Evolutionary conservation across 306 rosid species (phyloP), one percentile per base, ranked within the genome.

Genomic region (Pyrus betulifolia): DNA sequence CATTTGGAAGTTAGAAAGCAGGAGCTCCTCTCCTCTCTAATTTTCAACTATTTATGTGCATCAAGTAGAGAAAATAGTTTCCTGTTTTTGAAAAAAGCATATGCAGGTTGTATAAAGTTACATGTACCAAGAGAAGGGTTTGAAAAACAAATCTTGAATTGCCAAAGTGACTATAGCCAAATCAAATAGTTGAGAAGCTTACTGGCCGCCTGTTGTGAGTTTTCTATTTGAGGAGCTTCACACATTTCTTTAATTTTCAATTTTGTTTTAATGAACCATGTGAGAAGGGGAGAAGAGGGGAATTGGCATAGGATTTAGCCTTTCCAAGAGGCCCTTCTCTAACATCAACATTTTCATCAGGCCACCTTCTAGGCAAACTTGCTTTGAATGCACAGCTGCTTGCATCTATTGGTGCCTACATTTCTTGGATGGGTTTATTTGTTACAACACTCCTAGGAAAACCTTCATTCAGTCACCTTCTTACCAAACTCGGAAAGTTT

Each of bases 101-200:
- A 58, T 44, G 67, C 23, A 4, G 8, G 35, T 35, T 59, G 4
- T 40, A 15, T 14, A 6, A 22, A 23, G 96, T 91, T 91, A 67
- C 84, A 93, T 91, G 93, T 89, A 89, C 97, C 92, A 85, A 91
- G 98, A 51, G 74, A 72, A 87, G 92, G 96, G 96, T 79, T 66
- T 61, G 10, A 30, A 74, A 74, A 28, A 23, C 28, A 60, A 60
- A 77, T 87, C 98, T 88, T 93, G 98, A 91, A 78, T 85, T 88
- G 96, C 92, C 96, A 84, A 83, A 33, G 95, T 9, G 91, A 93
- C 96, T 91, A 88, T 89, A 89, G 98, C 97, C 64, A 89, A 13
- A 60, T 60, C 18, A 4, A 6, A 45, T 63, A 3, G 38, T 25
- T 11, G 60, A 77, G 97, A 83, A 86, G 88, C 85, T 89, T 23